Percentiles rank a stretch among this genome's conserved stretches.
These are phyloP conservation scores for Meira nashicola DNA, from an alignment of 1,284 basidiomycete genomes.

Conservation along the genomic window DNA sequence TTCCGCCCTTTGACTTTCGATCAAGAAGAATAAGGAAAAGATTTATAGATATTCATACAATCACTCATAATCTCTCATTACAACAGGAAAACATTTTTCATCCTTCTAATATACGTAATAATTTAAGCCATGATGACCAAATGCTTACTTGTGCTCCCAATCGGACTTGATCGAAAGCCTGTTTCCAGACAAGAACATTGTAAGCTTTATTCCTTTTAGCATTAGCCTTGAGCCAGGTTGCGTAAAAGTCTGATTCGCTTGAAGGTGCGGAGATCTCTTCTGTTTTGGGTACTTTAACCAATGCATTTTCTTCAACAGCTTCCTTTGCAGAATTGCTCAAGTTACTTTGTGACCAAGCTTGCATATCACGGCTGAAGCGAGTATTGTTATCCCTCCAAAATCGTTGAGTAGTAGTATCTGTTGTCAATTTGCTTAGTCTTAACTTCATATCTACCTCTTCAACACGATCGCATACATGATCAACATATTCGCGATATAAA, in stretches of 20 bases:
- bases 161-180: slow-evolving; percentile 28
- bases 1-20: slow-evolving; percentile 43
- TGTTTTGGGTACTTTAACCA: neutral
- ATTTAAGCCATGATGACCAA: neutral
- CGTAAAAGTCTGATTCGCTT: slow-evolving; percentile 31
- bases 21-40: slow-evolving; percentile 7
- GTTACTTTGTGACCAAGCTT: slow-evolving; percentile 19
- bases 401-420: slow-evolving; percentile 47
- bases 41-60: too few species aligned
- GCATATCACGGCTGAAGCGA: slow-evolving; percentile 37
- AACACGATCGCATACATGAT: slow-evolving; percentile 18
- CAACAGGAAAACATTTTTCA: too few species aligned
- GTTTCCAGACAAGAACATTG: slow-evolving; percentile 40
- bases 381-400: slow-evolving; percentile 51
- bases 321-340: neutral
- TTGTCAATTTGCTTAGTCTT: slow-evolving; percentile 32
- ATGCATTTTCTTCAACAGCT: neutral
- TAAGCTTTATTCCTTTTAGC: slow-evolving; percentile 36
- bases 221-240: slow-evolving; percentile 45
- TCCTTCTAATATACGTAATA: neutral
- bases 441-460: slow-evolving; percentile 42
- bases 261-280: slow-evolving; percentile 19
- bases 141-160: slow-evolving; percentile 2
- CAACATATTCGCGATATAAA: slow-evolving; percentile 25
- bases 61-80: too few species aligned